Evolutionary conservation across 2,329 filamentous ascomycete genomes (phyloP).

Genomic region (Cryphonectria radicalis): DNA sequence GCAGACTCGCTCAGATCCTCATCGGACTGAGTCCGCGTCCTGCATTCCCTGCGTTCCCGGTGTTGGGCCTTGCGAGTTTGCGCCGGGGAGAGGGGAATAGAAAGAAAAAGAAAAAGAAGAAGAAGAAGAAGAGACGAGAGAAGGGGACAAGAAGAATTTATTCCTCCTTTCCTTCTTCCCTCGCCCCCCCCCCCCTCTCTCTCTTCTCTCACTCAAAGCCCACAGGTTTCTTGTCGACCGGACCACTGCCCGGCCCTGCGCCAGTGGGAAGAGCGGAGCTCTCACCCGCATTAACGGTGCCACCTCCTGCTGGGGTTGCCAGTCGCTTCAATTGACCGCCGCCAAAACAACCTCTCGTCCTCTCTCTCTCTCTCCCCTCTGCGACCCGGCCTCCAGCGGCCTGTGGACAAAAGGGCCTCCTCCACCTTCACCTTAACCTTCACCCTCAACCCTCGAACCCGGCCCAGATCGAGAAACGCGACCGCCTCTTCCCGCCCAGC

Average conservation of each 20-base stretch:
- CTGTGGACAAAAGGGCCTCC: constrained; percentile 2
- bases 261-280: constrained; percentile 16
- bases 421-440: background rate
- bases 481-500: constrained; percentile 6
- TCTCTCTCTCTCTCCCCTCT: background rate
- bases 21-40: constrained; percentile 28
- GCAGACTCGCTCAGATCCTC: constrained; percentile 29
- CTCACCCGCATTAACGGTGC: constrained; percentile 17
- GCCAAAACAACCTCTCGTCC: background rate
- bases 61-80: constrained; percentile 2
- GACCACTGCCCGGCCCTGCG: constrained; percentile 9
- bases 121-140: background rate
- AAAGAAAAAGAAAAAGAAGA: background rate
- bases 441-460: background rate
- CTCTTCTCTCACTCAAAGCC: too few species aligned
- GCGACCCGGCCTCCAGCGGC: constrained; percentile 4
- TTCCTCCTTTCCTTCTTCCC: background rate
- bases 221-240: constrained; percentile 8
- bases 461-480: constrained; percentile 8
- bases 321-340: constrained; percentile 14
- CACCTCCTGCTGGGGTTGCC: constrained; percentile 10
- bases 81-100: background rate
- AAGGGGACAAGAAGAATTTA: background rate
- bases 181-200: background rate
- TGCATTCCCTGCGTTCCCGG: constrained; percentile 8